Evolutionary conservation across 2,329 filamentous ascomycete genomes (phyloP), one percentile per base, ranked within the genome.

Genomic region (Ustulina deusta): DNA sequence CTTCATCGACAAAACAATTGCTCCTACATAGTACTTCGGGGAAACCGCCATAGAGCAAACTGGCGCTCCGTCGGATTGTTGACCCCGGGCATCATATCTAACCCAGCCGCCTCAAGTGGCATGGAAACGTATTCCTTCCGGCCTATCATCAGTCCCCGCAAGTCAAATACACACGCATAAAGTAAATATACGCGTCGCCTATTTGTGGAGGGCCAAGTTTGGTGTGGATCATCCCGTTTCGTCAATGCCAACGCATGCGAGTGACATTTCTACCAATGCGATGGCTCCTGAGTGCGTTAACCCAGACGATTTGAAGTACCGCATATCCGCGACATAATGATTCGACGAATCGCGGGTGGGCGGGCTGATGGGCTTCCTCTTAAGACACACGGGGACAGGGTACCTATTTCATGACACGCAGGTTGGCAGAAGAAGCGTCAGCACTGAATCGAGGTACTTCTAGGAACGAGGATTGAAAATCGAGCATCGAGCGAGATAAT

Each of bases 181-280:
- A 51, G 44, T 61, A 69, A 69, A 60, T 42, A 61, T 34, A 68
- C 65, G 65, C 61, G 61, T 60, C 60, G 52, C 59, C 60, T 36
- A 27, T 56, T 64, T 60, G 13, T 58, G 52, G 52, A 13, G 55
- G 40, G 52, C 51, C 29, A 46, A 51, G 61, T 20, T 57, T 60
- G 54, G 25, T 44, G 61, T 59, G 61, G 61, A 69, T 66, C 56
- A 44, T 61, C 69, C 66, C 63, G 59, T 71, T 71, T 71, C 34
- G 69, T 71, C 63, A 69, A 66, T 71, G 66, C 69, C 69, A 71
- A 64, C 66, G 29, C 66, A 71, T 65, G 66, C 52, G 44, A 61
- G 61, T 69, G 56, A 51, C 38, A 13, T 66, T 40, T 65, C 62
- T 66, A 57, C 69, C 69, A 63, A 66, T 69, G 56, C 54, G 48